A percentile compares a stretch with the other conserved stretches of the same genome.
Conservation (phyloP, 2,329 filamentous ascomycete genomes). For the Xylaria sp. region DNA sequence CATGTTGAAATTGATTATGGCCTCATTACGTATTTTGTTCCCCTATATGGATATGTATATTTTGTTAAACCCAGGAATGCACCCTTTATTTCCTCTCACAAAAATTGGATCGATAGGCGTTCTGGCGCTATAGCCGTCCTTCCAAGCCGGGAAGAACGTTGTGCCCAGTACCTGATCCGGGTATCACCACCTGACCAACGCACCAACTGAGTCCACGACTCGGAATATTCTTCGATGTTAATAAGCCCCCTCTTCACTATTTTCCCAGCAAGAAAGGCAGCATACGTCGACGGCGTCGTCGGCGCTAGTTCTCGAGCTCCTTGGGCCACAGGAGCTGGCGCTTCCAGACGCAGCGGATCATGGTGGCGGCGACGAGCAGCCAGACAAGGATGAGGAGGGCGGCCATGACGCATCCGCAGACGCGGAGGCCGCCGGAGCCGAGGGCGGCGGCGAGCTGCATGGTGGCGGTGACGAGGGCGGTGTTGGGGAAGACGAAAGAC, state of each 20-base stretch:
- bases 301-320: conserved; percentile 48
- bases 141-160: background rate
- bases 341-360: conserved; percentile 68
- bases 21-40: no score
- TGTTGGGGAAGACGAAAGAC: conserved; percentile 82
- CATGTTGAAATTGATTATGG: no score
- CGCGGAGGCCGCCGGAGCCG: conserved; percentile 59
- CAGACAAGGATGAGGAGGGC: conserved; percentile 68
- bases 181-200: conserved; percentile 2
- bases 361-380: conserved; percentile 68
- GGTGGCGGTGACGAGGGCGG: conserved; percentile 73
- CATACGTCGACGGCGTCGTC: no score
- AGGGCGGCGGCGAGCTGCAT: conserved; percentile 69
- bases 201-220: background rate
- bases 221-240: no score
- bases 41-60: no score
- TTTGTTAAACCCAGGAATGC: no score
- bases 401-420: conserved; percentile 70
- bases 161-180: background rate
- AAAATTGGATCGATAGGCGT: background rate
- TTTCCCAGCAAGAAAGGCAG: no score
- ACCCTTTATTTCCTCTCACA: background rate
- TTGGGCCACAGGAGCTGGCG: conserved; percentile 78
- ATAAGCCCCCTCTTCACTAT: background rate
- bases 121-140: background rate